These are phyloP conservation scores for Thraustochytrium striatum DNA, from an alignment of 352 stramenopile genomes.

Conservation along the genomic window DNA sequence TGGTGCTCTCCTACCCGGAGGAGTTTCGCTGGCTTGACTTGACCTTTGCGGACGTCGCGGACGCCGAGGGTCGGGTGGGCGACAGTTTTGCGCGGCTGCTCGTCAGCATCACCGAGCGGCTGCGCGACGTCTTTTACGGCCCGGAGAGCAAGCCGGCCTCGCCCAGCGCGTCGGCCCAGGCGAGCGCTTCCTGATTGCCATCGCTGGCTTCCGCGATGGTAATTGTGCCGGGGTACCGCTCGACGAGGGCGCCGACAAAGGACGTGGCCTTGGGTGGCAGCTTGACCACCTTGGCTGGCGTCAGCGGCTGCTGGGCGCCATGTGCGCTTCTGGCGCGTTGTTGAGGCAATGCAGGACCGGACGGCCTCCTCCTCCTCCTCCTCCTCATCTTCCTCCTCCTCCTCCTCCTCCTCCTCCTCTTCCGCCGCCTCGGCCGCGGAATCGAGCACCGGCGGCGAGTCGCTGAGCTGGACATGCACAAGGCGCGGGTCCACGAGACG, in stretches of 20 bases:
- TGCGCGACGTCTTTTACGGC: not conserved
- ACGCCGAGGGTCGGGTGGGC: not conserved
- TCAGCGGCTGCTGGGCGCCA: too few relatives aligned
- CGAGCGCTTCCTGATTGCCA: not conserved
- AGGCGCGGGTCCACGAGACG: slow-evolving; percentile 13
- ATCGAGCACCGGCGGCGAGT: too few relatives aligned
- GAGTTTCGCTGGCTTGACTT: slow-evolving; percentile 38
- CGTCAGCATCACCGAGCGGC: not conserved
- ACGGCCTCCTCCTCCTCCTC: not conserved
- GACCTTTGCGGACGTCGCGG: slow-evolving; percentile 12
- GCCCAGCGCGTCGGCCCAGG: not conserved
- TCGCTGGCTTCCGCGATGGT: too few relatives aligned
- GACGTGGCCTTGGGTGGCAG: too few relatives aligned
- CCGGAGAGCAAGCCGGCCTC: not conserved
- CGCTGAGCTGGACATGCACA: not conserved
- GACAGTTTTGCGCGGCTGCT: slow-evolving; percentile 13
- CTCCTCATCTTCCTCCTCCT: not conserved
- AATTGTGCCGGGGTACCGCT: too few relatives aligned
- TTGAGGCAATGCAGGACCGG: too few relatives aligned
- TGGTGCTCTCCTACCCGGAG: slow-evolving; percentile 29
- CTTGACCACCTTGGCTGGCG: too few relatives aligned
- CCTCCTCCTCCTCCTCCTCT: not conserved
- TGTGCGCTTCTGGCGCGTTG: too few relatives aligned
- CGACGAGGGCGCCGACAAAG: too few relatives aligned
- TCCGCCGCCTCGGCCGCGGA: not conserved